Evolutionary conservation across 108 stramenopile species (phyloP).

Genomic region (Mediolabrus comicus): DNA sequence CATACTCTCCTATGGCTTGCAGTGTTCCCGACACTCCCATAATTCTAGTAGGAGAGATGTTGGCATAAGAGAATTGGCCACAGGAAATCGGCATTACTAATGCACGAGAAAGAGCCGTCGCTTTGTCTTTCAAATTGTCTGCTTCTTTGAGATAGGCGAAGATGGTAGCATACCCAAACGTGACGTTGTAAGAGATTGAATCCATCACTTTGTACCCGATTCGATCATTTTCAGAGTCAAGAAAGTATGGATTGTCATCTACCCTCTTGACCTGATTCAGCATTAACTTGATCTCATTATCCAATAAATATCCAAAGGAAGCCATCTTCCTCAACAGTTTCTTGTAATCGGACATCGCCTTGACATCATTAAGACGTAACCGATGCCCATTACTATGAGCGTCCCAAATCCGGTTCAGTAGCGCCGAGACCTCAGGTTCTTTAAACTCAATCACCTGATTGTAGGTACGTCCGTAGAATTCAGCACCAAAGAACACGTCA

Average conservation of each 20-base stretch:
- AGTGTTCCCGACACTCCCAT: slow-evolving; percentile 68
- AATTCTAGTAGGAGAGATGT: slow-evolving; percentile 59
- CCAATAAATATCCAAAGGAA: slow-evolving; percentile 44
- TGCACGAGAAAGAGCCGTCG: slow-evolving; percentile 21
- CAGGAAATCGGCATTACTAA: slow-evolving; percentile 61
- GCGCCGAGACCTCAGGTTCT: slow-evolving; percentile 48
- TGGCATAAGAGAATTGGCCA: slow-evolving; percentile 71
- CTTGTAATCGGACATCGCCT: slow-evolving; percentile 42
- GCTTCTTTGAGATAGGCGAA: slow-evolving; percentile 66
- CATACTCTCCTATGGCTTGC: slow-evolving; percentile 36
- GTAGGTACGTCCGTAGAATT: slow-evolving; percentile 71
- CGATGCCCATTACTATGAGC: slow-evolving; percentile 24
- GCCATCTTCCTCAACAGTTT: slow-evolving; percentile 38
- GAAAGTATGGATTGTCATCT: slow-evolving; percentile 52
- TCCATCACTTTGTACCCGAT: slow-evolving; percentile 74
- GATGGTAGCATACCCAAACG: slow-evolving; percentile 57
- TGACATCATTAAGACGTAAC: slow-evolving; percentile 42
- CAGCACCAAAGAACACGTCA: slow-evolving; percentile 66
- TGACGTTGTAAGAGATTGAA: slow-evolving; percentile 52
- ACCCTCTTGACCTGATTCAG: slow-evolving; percentile 52
- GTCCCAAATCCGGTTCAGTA: slow-evolving; percentile 52
- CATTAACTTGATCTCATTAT: slow-evolving; percentile 63
- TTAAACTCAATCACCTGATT: slow-evolving; percentile 55
- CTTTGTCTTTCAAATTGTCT: slow-evolving; percentile 38
- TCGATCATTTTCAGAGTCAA: slow-evolving; percentile 39